Percentiles rank a stretch among this genome's conserved stretches.
Conservation (phyloP, 139 green algal species). For the Volvox africanus region DNA sequence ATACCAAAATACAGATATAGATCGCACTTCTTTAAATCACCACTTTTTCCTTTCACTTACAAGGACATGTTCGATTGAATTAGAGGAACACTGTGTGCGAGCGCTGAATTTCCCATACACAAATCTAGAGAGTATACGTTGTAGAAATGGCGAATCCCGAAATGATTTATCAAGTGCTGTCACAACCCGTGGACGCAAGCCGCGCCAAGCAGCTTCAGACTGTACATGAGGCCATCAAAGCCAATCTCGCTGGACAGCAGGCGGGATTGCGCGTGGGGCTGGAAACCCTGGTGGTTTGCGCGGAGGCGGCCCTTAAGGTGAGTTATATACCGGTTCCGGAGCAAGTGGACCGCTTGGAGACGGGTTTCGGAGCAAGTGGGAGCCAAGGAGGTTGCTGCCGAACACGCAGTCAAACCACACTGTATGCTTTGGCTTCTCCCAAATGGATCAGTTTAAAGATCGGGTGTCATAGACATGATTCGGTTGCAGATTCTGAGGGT, state of each 20-base stretch:
- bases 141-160: constrained; percentile 26
- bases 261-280: constrained; percentile 45
- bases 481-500: too few species aligned
- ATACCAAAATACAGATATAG: neutral
- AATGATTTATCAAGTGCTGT: constrained; percentile 28
- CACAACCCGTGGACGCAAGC: constrained; percentile 23
- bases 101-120: neutral
- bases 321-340: neutral
- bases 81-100: neutral
- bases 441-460: too few species aligned
- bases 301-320: constrained; percentile 61
- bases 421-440: too few species aligned
- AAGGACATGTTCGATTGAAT: neutral
- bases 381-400: too few species aligned
- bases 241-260: constrained; percentile 23
- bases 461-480: too few species aligned
- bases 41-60: neutral
- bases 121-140: neutral
- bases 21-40: neutral
- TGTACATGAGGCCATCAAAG: constrained; percentile 33
- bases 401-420: too few species aligned
- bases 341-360: too few species aligned
- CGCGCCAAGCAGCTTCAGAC: constrained; percentile 40
- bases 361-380: too few species aligned
- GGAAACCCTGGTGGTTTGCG: constrained; percentile 58